Evolutionary conservation across 1,284 basidiomycete species (phyloP).

Genomic region (Apiotrichum sp.): DNA sequence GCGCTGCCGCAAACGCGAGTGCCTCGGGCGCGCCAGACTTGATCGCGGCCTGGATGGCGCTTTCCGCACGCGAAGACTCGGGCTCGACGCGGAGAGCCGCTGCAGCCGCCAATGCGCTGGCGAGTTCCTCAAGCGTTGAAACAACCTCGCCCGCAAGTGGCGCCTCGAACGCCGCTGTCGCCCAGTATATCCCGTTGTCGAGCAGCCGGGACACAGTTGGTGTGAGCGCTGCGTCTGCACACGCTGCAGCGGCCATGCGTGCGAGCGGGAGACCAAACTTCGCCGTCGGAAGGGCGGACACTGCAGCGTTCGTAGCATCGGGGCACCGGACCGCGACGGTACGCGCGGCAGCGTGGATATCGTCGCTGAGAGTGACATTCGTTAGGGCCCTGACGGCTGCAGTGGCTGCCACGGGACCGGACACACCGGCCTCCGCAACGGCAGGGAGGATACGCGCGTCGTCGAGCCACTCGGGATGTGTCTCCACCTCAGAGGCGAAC

Average conservation of each 20-base stretch:
- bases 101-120: constrained; percentile 4
- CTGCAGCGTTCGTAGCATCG: constrained; percentile 1
- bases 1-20: constrained; percentile 52
- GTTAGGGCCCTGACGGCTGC: constrained; percentile 11
- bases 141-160: constrained; percentile 12
- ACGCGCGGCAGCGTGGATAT: constrained; percentile 7
- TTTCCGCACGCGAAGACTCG: constrained; percentile 64
- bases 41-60: constrained; percentile 61
- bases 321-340: constrained; percentile 1
- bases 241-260: not conserved
- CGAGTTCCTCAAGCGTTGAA: constrained; percentile 2
- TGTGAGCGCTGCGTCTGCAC: not conserved
- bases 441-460: constrained; percentile 21
- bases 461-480: constrained; percentile 4
- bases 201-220: constrained; percentile 14
- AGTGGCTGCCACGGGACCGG: not conserved
- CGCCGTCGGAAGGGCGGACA: not conserved
- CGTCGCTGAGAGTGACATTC: not conserved
- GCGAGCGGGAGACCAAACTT: constrained; percentile 7
- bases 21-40: constrained; percentile 51
- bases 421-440: not conserved
- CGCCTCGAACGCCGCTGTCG: constrained; percentile 19
- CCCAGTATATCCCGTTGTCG: constrained; percentile 22
- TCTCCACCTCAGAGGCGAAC: constrained; percentile 7
- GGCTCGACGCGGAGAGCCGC: constrained; percentile 34